Base-by-base conservation (phyloP, 2,329 filamentous ascomycete species). In the Cytospora schulzeri region DNA sequence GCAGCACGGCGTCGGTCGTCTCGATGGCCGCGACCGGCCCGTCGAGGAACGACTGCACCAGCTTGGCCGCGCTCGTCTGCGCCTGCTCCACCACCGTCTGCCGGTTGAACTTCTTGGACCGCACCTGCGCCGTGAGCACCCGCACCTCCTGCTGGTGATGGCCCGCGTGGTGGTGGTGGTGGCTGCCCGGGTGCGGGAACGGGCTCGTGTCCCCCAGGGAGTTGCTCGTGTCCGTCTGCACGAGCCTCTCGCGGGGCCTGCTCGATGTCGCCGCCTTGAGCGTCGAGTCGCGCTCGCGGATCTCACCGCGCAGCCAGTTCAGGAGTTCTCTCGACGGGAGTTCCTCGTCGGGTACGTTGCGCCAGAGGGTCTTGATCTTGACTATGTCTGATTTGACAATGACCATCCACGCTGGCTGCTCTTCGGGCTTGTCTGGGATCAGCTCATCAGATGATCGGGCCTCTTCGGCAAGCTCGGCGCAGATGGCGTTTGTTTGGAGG, bases 31-130 rank as follows among this genome's bases (percentile, higher is more conserved):
- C 86, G 65, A 97, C 91, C 0, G 93, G 92, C 0, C 91, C 91
- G 33, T 90, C 85, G 6, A 91, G 80, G 69, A 92, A 92, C 5
- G 85, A 85, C 35, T 89, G 85, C 15, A 92, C 83, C 41, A 93
- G 81, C 63, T 85, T 85, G 33, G 85, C 82, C 5, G 81, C 82
- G 68, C 80, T 82, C 63, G 73, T 75, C 76, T 87, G 87, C 67
- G 89, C 89, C 69, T 93, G 90, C 74, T 96, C 92, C 56, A 97
- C 88, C 57, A 98, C 92, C 31, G 89, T 89, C 72, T 88, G 88
- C 60, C 94, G 88, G 77, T 97, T 97, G 68, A 90, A 91, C 79
- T 97, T 98, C 77, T 97, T 97, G 76, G 89, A 92, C 71, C 89
- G 88, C 57, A 92, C 93, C 64, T 91, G 89, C 1, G 91, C 87